These are phyloP conservation scores for Trichosanthes cucumerina DNA, from an alignment of 306 rosid species.

Conservation along the genomic window DNA sequence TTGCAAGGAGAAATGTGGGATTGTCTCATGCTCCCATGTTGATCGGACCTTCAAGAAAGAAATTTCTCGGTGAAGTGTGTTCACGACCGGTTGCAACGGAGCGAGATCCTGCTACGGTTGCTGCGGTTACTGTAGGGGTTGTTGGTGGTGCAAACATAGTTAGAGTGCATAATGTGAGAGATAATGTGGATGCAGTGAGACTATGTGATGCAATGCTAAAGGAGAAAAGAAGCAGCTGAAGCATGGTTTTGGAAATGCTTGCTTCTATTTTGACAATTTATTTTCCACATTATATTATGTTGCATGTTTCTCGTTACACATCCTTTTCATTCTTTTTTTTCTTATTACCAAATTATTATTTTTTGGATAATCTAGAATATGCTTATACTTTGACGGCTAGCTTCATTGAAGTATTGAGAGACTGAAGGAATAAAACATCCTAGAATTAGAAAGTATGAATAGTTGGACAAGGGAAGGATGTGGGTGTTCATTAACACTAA, in stretches of 20 bases:
- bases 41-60: slow-evolving; percentile 84
- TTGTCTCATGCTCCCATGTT: slow-evolving; percentile 70
- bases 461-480: too few relatives aligned
- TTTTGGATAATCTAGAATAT: too few relatives aligned
- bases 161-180: slow-evolving; percentile 81
- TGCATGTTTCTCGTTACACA: background rate
- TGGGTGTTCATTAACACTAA: too few relatives aligned
- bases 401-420: too few relatives aligned
- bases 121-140: slow-evolving; percentile 52
- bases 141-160: slow-evolving; percentile 76
- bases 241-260: slow-evolving; percentile 4
- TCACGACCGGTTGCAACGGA: slow-evolving; percentile 33
- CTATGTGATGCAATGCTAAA: slow-evolving; percentile 63
- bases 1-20: slow-evolving; percentile 48
- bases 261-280: background rate
- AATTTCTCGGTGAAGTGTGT: slow-evolving; percentile 65
- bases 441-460: too few relatives aligned
- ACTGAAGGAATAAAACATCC: too few relatives aligned
- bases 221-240: slow-evolving; percentile 16
- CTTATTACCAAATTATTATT: too few relatives aligned
- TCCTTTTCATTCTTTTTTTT: too few relatives aligned
- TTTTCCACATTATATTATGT: background rate
- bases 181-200: slow-evolving; percentile 63
- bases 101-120: slow-evolving; percentile 80
- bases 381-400: too few relatives aligned